Percentiles rank a stretch among this genome's conserved stretches.
phyloP scores from a whole-genome alignment of 2,329 filamentous ascomycete genomes.

The Alternaria rosae region DNA sequence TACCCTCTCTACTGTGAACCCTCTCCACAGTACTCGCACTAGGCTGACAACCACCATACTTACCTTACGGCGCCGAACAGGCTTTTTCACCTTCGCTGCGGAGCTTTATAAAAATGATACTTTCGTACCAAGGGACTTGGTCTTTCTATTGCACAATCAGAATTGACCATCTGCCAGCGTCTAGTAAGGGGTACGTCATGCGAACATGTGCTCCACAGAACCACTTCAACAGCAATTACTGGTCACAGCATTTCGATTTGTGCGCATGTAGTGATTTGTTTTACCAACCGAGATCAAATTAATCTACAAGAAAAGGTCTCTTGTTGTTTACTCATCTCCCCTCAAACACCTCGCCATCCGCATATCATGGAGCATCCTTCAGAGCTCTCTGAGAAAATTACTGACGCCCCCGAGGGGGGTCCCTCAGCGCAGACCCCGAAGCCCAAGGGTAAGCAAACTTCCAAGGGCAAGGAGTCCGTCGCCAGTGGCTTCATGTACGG shows the following conservation, averaged over 20 bases:
- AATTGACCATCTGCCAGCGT: background rate
- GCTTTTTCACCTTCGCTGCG: background rate
- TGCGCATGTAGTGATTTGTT: background rate
- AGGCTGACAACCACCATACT: background rate
- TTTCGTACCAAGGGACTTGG: background rate
- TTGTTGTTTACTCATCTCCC: background rate
- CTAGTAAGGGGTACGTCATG: background rate
- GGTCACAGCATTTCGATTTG: background rate
- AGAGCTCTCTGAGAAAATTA: background rate
- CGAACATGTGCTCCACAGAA: background rate
- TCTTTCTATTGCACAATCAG: background rate
- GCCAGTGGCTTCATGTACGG: conserved; percentile 16
- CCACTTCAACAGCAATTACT: background rate
- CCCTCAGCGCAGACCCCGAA: conserved; percentile 4
- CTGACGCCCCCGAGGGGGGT: background rate
- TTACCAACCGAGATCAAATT: background rate
- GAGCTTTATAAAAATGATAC: background rate
- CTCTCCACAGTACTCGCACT: background rate
- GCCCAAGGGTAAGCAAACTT: conserved; percentile 1
- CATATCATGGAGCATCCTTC: background rate
- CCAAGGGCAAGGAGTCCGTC: conserved; percentile 6
- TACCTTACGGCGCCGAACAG: background rate
- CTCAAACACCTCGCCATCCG: background rate
- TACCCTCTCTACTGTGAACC: background rate
- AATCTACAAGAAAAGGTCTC: background rate